phyloP scores from a whole-genome alignment of 2,329 filamentous ascomycete genomes.

The Ceratocystis destructans region DNA sequence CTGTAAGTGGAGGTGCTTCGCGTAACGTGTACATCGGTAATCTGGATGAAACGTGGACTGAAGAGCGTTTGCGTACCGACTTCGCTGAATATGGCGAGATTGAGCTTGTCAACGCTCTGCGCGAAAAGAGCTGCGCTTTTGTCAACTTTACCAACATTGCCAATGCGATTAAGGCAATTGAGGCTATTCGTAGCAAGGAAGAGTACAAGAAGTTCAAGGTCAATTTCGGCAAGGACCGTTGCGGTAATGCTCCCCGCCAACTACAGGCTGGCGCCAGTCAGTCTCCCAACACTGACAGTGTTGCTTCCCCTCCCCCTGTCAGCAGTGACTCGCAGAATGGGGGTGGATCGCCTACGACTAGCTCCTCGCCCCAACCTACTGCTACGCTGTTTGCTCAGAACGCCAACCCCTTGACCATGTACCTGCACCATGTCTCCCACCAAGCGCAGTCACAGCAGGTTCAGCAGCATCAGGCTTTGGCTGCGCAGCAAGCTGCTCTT shows the following conservation, averaged over 20 bases:
- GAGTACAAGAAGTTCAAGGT: slow-evolving; percentile 99
- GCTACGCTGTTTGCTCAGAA: slow-evolving; percentile 65
- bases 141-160: slow-evolving; percentile 99
- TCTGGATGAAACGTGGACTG: slow-evolving; percentile 90
- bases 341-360: slow-evolving; percentile 42
- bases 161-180: slow-evolving; percentile 98
- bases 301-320: slow-evolving; percentile 44
- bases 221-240: slow-evolving; percentile 98
- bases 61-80: slow-evolving; percentile 88
- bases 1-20: slow-evolving; percentile 93
- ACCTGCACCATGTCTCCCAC: slow-evolving; percentile 69
- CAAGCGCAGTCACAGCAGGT: slow-evolving; percentile 61
- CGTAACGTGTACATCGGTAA: slow-evolving; percentile 98
- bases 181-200: slow-evolving; percentile 84
- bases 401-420: slow-evolving; percentile 86
- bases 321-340: slow-evolving; percentile 24
- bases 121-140: slow-evolving; percentile 98
- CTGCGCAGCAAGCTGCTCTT: slow-evolving; percentile 64
- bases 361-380: slow-evolving; percentile 46
- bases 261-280: slow-evolving; percentile 46
- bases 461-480: slow-evolving; percentile 57
- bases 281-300: slow-evolving; percentile 51
- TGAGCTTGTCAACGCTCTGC: slow-evolving; percentile 87
- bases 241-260: slow-evolving; percentile 89
- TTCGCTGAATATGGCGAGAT: slow-evolving; percentile 97